A percentile compares a stretch with the other conserved stretches of the same genome.
phyloP scores from a whole-genome alignment of 2,329 filamentous ascomycete species.

The Epichloe bromicola region DNA sequence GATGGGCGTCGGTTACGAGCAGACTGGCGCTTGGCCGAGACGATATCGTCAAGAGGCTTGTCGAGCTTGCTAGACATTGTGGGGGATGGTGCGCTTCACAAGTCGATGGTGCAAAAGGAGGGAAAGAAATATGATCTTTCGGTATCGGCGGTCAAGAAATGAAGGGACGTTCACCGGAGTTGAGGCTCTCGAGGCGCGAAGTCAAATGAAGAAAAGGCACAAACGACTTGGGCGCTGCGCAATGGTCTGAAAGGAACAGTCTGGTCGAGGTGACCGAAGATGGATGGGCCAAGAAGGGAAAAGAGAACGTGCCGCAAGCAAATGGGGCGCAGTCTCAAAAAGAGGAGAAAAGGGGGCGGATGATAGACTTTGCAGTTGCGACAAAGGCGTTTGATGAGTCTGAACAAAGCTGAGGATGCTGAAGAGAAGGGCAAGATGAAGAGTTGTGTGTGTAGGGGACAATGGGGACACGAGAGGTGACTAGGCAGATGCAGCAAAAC shows the following conservation, averaged over 20 bases:
- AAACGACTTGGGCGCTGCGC: constrained; percentile 1
- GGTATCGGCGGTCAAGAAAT: neutral
- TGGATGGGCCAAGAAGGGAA: neutral
- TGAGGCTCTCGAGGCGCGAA: neutral
- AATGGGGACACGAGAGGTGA: neutral
- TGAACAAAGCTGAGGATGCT: constrained; percentile 2
- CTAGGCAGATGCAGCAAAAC: constrained; percentile 1
- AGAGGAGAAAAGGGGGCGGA: neutral
- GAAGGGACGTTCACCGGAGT: neutral
- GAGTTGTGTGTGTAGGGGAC: neutral
- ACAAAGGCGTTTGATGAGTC: neutral
- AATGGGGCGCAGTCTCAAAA: neutral
- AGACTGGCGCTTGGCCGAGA: constrained; percentile 58
- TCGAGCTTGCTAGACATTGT: constrained; percentile 92
- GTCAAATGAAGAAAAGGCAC: neutral
- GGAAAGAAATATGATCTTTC: neutral
- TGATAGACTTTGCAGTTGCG: constrained; percentile 1
- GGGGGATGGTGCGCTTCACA: constrained; percentile 12
- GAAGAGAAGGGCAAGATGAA: neutral
- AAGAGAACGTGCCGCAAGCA: neutral
- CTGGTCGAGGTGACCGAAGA: constrained; percentile 1
- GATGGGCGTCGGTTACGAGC: constrained; percentile 37
- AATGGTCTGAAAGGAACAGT: constrained; percentile 2
- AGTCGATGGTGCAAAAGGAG: neutral
- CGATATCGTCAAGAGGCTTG: constrained; percentile 93